phyloP scores from a whole-genome alignment of 306 rosid species.

The Inga leiocalycina region DNA sequence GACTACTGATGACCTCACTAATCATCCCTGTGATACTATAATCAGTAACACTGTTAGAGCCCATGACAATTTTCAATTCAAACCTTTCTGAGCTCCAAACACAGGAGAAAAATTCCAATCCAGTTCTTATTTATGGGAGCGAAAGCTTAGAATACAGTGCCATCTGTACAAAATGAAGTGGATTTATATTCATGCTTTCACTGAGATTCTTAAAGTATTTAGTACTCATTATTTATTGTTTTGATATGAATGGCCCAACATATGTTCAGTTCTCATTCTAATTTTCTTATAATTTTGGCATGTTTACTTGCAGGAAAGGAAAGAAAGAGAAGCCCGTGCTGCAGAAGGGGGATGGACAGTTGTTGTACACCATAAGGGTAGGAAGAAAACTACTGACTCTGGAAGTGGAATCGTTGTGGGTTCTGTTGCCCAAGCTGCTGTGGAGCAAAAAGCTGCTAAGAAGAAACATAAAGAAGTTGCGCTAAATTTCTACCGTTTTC shows the following conservation, averaged over 20 bases:
- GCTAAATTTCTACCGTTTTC: constrained; percentile 82
- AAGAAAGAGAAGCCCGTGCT: constrained; percentile 67
- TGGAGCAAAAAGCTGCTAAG: constrained; percentile 60
- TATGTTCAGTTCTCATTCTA: constrained; percentile 5
- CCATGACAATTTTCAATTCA: background rate
- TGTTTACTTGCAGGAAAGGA: constrained; percentile 61
- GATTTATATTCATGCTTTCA: background rate
- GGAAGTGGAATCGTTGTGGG: constrained; percentile 81
- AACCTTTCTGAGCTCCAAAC: background rate
- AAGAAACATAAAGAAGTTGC: constrained; percentile 71
- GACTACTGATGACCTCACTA: no score
- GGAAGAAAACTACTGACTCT: constrained; percentile 86
- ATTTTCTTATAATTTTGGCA: constrained; percentile 16
- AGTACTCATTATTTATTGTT: background rate
- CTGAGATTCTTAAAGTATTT: background rate
- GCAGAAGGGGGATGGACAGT: constrained; percentile 94
- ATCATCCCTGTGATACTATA: background rate
- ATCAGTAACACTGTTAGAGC: background rate
- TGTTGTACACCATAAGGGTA: constrained; percentile 82
- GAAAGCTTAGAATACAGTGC: background rate
- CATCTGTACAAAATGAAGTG: background rate
- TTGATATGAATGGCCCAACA: background rate
- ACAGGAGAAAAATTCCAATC: background rate
- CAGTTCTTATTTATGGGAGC: background rate
- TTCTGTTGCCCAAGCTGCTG: constrained; percentile 77